Evolutionary conservation across 257 asterid genomes (phyloP), one percentile per base, ranked within the genome.

Genomic region (Rehmannia glutinosa): DNA sequence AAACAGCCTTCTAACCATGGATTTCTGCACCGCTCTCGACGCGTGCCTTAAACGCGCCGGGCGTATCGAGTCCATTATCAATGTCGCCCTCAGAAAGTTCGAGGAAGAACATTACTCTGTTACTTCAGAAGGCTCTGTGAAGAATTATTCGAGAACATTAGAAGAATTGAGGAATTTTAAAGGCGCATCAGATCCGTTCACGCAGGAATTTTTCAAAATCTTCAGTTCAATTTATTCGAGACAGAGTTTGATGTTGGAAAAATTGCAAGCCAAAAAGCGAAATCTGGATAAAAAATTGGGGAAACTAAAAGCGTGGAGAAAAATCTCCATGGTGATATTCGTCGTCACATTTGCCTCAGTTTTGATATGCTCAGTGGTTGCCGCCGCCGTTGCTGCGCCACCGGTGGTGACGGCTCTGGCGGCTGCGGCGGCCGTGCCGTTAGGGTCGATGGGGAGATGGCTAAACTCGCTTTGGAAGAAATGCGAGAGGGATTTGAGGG

Each of bases 371-470:
- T 86, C 96, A 1, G 94, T 86, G 51, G 91, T 88, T 73, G 94
- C 93, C 3, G 96, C 93, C 0, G 96, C 96, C 0, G 51, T 86
- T 52, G 62, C 86, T 0, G 96, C 94, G 0, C 91, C 96, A 1
- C 89, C 94, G 0, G 86, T 88, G 53, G 87, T 79, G 75, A 73
- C 91, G 0, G 91, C 94, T 0, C 20, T 86, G 60, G 90, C 87
- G 2, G 89, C 94, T 1, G 96, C 94, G 0, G 89, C 93, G 0
- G 80, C 93, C 0, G 80, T 84, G 66, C 96, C 96, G 2, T 36
- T 88, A 30, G 96, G 93, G 5, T 82, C 96, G 35, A 82, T 78
- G 87, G 94, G 96, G 62, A 78, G 68, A 19, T 88, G 94, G 94
- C 68, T 88, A 21, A 77, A 82, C 69, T 54, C 78, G 28, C 63